A percentile compares a stretch with the other conserved stretches of the same genome.
Evolutionary conservation across 2,329 filamentous ascomycete genomes (phyloP).

Genomic region (Drechslera avenae): DNA sequence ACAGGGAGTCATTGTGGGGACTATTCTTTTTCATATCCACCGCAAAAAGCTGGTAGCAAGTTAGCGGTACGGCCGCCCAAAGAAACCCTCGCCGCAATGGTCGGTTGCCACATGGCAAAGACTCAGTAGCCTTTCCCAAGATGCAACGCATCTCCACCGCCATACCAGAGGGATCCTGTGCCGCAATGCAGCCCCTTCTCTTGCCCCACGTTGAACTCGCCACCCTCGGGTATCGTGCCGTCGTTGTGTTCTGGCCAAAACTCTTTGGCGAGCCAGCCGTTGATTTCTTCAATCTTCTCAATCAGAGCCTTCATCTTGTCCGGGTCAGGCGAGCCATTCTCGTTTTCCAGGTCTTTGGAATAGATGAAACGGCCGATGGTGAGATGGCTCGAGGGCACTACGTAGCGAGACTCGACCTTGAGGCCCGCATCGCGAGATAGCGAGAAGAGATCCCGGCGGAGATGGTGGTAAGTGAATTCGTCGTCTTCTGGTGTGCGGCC

Average conservation of each 20-base stretch:
- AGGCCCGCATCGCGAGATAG: conserved; percentile 66
- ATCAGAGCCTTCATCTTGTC: conserved; percentile 69
- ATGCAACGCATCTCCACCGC: conserved; percentile 71
- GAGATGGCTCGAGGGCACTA: conserved; percentile 87
- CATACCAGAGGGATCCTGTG: conserved; percentile 76
- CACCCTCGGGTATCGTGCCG: conserved; percentile 54
- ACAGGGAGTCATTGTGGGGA: too few relatives aligned
- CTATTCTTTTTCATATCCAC: too few relatives aligned
- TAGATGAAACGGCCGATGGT: conserved; percentile 82
- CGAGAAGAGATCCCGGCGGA: conserved; percentile 77
- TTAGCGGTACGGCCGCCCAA: not conserved
- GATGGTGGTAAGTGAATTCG: conserved; percentile 85
- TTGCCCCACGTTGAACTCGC: conserved; percentile 87
- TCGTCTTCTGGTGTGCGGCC: conserved; percentile 59
- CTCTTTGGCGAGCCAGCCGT: conserved; percentile 71
- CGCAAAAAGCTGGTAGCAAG: too few relatives aligned
- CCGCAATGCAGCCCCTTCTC: conserved; percentile 79
- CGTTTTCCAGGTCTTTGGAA: conserved; percentile 60
- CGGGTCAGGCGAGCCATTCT: conserved; percentile 52
- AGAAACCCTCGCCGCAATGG: not conserved
- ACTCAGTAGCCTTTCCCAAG: conserved; percentile 57
- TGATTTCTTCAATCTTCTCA: conserved; percentile 73
- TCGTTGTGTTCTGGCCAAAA: conserved; percentile 65
- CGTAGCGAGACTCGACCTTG: conserved; percentile 77
- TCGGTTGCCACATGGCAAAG: not conserved